These are phyloP conservation scores for Microcyclospora tardicrescens DNA, from an alignment of 2,329 filamentous ascomycete species.

Conservation along the genomic window DNA sequence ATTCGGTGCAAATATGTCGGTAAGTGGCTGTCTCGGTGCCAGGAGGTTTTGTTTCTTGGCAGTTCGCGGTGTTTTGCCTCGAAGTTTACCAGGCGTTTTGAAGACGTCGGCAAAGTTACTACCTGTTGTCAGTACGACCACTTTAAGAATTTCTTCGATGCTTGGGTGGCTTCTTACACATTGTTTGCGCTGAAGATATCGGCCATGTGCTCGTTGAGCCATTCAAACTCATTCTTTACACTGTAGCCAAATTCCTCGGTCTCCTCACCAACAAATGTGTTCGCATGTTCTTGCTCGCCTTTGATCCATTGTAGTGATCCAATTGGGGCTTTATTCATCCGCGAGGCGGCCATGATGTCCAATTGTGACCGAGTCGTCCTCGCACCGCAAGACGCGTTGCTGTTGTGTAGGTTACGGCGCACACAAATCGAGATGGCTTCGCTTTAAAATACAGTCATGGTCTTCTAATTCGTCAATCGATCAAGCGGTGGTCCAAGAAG, in stretches of 20 bases:
- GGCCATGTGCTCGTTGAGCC: conserved; percentile 97
- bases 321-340: conserved; percentile 15
- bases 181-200: conserved; percentile 81
- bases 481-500: too few species aligned
- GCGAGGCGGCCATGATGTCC: conserved; percentile 14
- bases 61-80: conserved; percentile 68
- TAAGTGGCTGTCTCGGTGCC: conserved; percentile 44
- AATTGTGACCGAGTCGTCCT: too few species aligned
- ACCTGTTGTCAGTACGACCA: conserved; percentile 16
- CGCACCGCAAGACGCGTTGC: too few species aligned
- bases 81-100: conserved; percentile 77
- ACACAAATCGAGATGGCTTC: too few species aligned
- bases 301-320: conserved; percentile 55
- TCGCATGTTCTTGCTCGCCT: conserved; percentile 67
- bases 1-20: conserved; percentile 36
- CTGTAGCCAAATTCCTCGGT: conserved; percentile 88
- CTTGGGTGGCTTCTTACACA: conserved; percentile 47
- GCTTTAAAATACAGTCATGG: too few species aligned
- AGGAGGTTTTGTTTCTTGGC: conserved; percentile 44
- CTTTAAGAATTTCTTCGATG: background rate
- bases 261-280: conserved; percentile 65
- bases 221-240: conserved; percentile 86
- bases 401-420: too few species aligned
- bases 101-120: conserved; percentile 93
- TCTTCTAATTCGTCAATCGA: too few species aligned